These are phyloP conservation scores for Arthrobotrys sinensis DNA, from an alignment of 2,329 filamentous ascomycete species.

Conservation along the genomic window DNA sequence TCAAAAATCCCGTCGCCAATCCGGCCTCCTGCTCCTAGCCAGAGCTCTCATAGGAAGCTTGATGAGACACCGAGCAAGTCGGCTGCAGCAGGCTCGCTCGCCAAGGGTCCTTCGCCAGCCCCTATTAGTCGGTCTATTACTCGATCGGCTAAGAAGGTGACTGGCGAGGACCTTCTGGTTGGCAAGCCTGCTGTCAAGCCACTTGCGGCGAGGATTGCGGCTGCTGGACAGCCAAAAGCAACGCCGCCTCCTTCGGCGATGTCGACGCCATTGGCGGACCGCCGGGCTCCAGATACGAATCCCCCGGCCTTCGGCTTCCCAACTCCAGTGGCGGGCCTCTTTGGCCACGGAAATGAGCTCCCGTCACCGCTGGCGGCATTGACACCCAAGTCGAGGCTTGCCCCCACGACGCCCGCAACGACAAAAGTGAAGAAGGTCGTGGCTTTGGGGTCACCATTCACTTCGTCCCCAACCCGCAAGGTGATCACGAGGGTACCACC, in stretches of 20 bases:
- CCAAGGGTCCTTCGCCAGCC: neutral
- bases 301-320: neutral
- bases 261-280: constrained; percentile 9
- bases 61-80: constrained; percentile 21
- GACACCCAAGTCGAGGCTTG: neutral
- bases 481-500: neutral
- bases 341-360: too few relatives aligned
- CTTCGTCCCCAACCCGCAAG: constrained; percentile 29
- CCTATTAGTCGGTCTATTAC: neutral
- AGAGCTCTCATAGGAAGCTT: neutral
- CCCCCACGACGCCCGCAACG: constrained; percentile 17
- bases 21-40: neutral
- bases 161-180: neutral
- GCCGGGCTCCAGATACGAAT: neutral
- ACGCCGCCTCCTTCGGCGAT: constrained; percentile 1
- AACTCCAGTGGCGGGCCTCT: neutral
- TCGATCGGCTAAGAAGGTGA: constrained; percentile 22
- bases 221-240: constrained; percentile 11
- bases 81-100: neutral
- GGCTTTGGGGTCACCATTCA: constrained; percentile 34
- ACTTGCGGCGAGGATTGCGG: constrained; percentile 8
- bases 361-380: neutral
- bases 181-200: constrained; percentile 1
- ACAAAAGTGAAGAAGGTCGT: constrained; percentile 20
- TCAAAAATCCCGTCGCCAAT: constrained; percentile 32